These are phyloP conservation scores for Thielaviopsis punctulata DNA, from an alignment of 2,329 filamentous ascomycete species.

Conservation along the genomic window DNA sequence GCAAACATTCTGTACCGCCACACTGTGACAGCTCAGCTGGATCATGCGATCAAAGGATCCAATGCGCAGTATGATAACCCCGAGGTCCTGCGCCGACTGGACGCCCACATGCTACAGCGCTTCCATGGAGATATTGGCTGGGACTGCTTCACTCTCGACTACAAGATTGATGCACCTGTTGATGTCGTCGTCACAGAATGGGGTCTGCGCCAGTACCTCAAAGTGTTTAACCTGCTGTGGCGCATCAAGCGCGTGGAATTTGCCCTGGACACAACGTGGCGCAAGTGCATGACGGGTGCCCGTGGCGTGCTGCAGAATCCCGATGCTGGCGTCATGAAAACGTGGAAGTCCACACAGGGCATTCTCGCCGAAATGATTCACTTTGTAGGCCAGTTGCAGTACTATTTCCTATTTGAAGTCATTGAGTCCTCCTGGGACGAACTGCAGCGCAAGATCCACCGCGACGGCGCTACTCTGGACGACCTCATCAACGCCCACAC, in stretches of 20 bases:
- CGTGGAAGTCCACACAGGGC: constrained; percentile 83
- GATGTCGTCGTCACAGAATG: constrained; percentile 95
- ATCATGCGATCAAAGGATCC: constrained; percentile 90
- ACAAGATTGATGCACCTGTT: constrained; percentile 91
- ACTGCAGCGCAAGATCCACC: constrained; percentile 64
- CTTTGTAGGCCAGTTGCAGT: constrained; percentile 90
- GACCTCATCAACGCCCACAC: constrained; percentile 87
- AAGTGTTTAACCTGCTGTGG: constrained; percentile 98
- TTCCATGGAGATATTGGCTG: constrained; percentile 95
- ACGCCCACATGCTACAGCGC: constrained; percentile 95
- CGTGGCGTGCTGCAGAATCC: constrained; percentile 73
- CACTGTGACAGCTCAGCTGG: constrained; percentile 89
- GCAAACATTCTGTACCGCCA: constrained; percentile 96
- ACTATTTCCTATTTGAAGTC: constrained; percentile 97
- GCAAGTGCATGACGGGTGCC: constrained; percentile 86
- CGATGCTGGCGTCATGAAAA: constrained; percentile 48
- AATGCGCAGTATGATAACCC: constrained; percentile 91
- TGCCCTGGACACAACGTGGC: constrained; percentile 76
- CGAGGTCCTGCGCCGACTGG: constrained; percentile 77
- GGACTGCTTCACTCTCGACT: constrained; percentile 98
- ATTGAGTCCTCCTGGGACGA: constrained; percentile 94
- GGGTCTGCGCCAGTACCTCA: constrained; percentile 90
- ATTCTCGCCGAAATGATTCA: constrained; percentile 96
- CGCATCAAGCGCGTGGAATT: constrained; percentile 96
- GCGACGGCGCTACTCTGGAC: constrained; percentile 80